Evolutionary conservation across 805 yeast genomes (phyloP), one percentile per base, ranked within the genome.

Genomic region (Monosporozyma solicola): DNA sequence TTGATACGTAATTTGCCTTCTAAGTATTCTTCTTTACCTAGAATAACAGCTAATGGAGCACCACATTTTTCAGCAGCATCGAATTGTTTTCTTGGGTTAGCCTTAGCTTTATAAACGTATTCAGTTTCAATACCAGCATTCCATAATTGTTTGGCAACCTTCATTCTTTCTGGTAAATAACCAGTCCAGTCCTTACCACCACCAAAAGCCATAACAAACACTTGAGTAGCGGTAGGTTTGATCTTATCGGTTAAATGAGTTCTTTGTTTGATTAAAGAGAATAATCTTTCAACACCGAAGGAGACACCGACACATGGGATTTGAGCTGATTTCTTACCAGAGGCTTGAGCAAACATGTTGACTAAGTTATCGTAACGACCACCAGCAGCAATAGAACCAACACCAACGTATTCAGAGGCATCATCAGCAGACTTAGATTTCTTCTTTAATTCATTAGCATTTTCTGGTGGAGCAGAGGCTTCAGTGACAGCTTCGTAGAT

Each of bases 291-390:
- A 52, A 94, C 92, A 65, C 99, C 99, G 64, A 94, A 94, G 2
- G 99, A 94, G 52, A 92, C 76, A 69, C 99, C 99, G 53, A 94
- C 95, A 75, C 99, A 94, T 29, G 99, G 99, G 65, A 94, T 90
- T 24, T 91, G 85, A 10, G 74, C 73, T 49, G 79, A 75, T 69
- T 85, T 85, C 72, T 87, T 88, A 60, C 94, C 90, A 60, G 83
- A 84, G 45, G 95, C 83, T 55, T 79, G 78, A 51, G 89, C 80
- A 69, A 94, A 94, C 99, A 94, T 94, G 61, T 97, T 97, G 41
- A 94, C 98, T 55, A 94, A 80, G 63, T 86, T 85, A 71, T 94
- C 99, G 71, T 94, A 94, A 71, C 99, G 87, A 59, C 99, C 99
- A 73, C 99, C 99, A 49, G 96, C 99, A 50, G 97, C 96, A 64